A percentile compares a stretch with the other conserved stretches of the same genome.
Conservation (phyloP, 345 rosid genomes). For the Theobroma cacao region DNA sequence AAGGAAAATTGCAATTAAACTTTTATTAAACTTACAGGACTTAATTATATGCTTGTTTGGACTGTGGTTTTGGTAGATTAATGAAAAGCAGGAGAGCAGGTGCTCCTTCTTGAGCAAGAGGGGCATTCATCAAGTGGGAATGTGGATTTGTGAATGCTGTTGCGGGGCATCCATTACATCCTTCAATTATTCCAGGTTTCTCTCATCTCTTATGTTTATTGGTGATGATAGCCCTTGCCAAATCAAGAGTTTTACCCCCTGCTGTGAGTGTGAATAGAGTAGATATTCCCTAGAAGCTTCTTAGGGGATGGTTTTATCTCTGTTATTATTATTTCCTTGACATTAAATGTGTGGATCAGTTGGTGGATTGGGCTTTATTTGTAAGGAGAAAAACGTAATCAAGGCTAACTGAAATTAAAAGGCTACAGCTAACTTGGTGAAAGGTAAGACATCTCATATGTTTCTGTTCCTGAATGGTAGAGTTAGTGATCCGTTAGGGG, state of each 20-base stretch:
- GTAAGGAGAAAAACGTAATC: background rate
- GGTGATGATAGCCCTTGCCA: background rate
- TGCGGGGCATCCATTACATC: conserved; percentile 38
- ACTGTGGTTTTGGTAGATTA: conserved; percentile 35
- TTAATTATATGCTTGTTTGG: conserved; percentile 2
- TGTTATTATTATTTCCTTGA: background rate
- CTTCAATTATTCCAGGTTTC: conserved; percentile 39
- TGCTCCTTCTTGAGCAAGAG: conserved; percentile 72
- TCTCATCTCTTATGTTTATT: background rate
- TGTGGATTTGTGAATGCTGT: conserved; percentile 78
- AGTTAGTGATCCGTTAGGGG: background rate
- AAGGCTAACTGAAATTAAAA: background rate
- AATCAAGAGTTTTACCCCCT: background rate
- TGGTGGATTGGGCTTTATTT: background rate
- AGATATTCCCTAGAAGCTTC: background rate
- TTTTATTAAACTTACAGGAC: background rate
- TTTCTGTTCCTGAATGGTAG: background rate
- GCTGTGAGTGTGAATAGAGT: background rate
- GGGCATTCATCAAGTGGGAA: conserved; percentile 57
- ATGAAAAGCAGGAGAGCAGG: conserved; percentile 51
- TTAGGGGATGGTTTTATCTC: background rate
- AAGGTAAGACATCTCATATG: background rate
- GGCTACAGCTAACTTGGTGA: background rate
- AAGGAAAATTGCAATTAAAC: background rate
- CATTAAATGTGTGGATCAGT: background rate